Evolutionary conservation across 805 yeast species (phyloP).

Genomic region (Kurtzmaniella fragi): DNA sequence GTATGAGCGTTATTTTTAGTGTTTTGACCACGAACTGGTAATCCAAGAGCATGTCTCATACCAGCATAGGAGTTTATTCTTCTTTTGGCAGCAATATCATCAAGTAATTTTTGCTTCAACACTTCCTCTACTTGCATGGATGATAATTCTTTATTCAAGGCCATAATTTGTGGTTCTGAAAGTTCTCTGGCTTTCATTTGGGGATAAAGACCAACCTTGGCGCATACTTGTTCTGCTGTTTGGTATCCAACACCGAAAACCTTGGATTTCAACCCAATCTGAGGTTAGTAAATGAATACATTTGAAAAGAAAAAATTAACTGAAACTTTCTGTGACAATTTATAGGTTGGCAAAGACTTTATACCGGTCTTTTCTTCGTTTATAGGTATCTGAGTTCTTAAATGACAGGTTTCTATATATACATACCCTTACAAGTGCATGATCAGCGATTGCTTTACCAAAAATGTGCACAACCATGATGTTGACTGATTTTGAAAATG

Average conservation of each 20-base stretch:
- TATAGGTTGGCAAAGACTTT: too few relatives aligned
- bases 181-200: conserved; percentile 92
- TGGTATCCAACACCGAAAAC: conserved; percentile 83
- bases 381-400: not conserved
- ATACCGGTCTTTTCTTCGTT: too few relatives aligned
- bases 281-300: conserved; percentile 11
- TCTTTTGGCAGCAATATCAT: conserved; percentile 75
- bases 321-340: not conserved
- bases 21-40: conserved; percentile 70
- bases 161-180: conserved; percentile 79
- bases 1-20: conserved; percentile 89
- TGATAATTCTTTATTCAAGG: conserved; percentile 81
- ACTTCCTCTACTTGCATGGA: conserved; percentile 79
- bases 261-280: conserved; percentile 67
- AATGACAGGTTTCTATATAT: not conserved
- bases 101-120: conserved; percentile 65
- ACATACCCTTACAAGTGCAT: conserved; percentile 32
- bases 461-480: conserved; percentile 41
- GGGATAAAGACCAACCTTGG: conserved; percentile 88
- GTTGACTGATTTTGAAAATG: not conserved
- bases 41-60: conserved; percentile 79
- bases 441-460: conserved; percentile 41
- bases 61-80: conserved; percentile 84
- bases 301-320: not conserved
- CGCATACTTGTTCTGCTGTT: conserved; percentile 72